phyloP scores from a whole-genome alignment of 2,329 filamentous ascomycete species.

The Scleromitrula shiraiana region DNA sequence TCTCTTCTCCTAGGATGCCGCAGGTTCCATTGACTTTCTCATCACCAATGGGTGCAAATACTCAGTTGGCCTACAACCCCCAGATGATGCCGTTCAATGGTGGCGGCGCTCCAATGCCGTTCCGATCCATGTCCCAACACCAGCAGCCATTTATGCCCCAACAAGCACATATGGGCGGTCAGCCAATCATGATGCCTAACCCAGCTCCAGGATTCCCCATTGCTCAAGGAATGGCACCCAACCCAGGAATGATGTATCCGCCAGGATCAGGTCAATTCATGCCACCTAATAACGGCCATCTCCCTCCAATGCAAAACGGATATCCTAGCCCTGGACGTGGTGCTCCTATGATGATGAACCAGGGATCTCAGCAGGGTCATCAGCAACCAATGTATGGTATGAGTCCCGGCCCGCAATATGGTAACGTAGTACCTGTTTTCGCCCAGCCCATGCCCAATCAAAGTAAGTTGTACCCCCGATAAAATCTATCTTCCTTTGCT shows the following conservation, averaged over 20 bases:
- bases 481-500: conserved; percentile 31
- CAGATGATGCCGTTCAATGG: conserved; percentile 62
- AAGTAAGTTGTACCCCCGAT: conserved; percentile 46
- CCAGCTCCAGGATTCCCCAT: conserved; percentile 64
- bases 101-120: conserved; percentile 65
- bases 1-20: conserved; percentile 72
- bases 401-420: conserved; percentile 56
- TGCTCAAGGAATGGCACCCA: conserved; percentile 62
- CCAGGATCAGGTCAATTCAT: conserved; percentile 58
- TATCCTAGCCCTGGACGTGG: conserved; percentile 80
- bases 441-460: conserved; percentile 62
- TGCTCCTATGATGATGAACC: conserved; percentile 89
- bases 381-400: conserved; percentile 54
- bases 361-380: conserved; percentile 89
- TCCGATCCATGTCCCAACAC: conserved; percentile 63
- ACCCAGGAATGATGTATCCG: conserved; percentile 79
- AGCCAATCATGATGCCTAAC: conserved; percentile 75
- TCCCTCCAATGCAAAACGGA: conserved; percentile 54
- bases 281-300: conserved; percentile 46
- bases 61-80: conserved; percentile 60
- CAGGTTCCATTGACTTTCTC: conserved; percentile 67
- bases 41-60: conserved; percentile 58
- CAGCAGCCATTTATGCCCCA: conserved; percentile 66
- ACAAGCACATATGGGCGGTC: conserved; percentile 63
- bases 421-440: conserved; percentile 47